Evolutionary conservation across 306 rosid genomes (phyloP), one percentile per base, ranked within the genome.

Genomic region (Mucuna pruriens): DNA sequence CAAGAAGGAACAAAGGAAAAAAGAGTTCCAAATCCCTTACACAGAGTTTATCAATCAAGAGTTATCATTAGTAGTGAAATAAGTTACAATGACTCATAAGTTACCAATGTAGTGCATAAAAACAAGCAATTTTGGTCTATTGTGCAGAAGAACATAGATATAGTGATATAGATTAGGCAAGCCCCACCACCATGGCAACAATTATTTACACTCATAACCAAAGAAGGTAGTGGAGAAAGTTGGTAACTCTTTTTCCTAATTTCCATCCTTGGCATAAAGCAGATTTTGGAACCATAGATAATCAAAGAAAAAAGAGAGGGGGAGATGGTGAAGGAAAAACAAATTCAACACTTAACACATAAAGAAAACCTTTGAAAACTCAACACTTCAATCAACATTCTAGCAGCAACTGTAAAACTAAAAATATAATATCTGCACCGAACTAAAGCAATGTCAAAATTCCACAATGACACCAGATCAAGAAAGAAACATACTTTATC

Each of bases 401-500:
- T 76, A 63, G 49, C 16, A 7, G 4, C 29, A 51, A 40, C 60
- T 49, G 75, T 40, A 29, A 48, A 70, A 66, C 54, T 19, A 55
- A 61, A 7, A 74, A 9, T 3, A 52, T 40, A 16, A 80, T 31
- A 80, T 71, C 75, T 52, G 70, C 68, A 69, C 74, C 19, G 66
- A 54, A 55, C 20, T 25, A 68, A 76, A 78, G 71, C 60, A 61
- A 4, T 20, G 20, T 69, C 13, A n/a, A 36, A 64, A 36, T 36
- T 36, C 16, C 62, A 60, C 74, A 64, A 69, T 42, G 71, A 40
- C 44, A 69, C 52, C 26, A 76, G 77, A 73, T 68, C 65, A 85
- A 51, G 42, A 66, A 82, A 83, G 82, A 76, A 48, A 25, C 92
- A 71, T 92, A 95, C 99, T 88, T 95, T 95, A 91, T 95, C 97